A percentile compares a stretch with the other conserved stretches of the same genome.
Conservation (phyloP, 1,139 yeast genomes). For the Chernovozyma sophiae-reginae region DNA sequence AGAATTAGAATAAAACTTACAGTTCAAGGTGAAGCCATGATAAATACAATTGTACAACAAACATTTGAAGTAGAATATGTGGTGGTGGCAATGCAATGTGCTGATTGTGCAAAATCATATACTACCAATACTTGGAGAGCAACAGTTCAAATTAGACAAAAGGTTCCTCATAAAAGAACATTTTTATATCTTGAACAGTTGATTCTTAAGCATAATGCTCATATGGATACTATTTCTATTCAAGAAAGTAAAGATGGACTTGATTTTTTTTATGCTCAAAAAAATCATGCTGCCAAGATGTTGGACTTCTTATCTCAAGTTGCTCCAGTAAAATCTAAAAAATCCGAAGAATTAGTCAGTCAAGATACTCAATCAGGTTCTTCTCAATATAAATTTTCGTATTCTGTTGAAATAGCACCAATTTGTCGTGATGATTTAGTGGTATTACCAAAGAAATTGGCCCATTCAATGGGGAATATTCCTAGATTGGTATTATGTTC, state of each 20-base stretch:
- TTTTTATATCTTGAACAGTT: slow-evolving; percentile 92
- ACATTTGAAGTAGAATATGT: slow-evolving; percentile 92
- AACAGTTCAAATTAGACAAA: slow-evolving; percentile 93
- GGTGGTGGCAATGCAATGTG: slow-evolving; percentile 95
- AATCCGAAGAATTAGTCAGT: slow-evolving; percentile 87
- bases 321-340: slow-evolving; percentile 81
- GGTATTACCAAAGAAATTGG: slow-evolving; percentile 79
- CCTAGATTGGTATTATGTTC: slow-evolving; percentile 82
- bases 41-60: slow-evolving; percentile 90
- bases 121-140: slow-evolving; percentile 98
- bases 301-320: slow-evolving; percentile 83
- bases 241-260: slow-evolving; percentile 92
- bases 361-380: slow-evolving; percentile 91
- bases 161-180: slow-evolving; percentile 94
- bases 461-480: slow-evolving; percentile 81
- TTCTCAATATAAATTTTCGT: slow-evolving; percentile 84
- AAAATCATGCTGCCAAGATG: slow-evolving; percentile 91
- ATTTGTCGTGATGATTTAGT: slow-evolving; percentile 96
- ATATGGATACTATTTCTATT: slow-evolving; percentile 88
- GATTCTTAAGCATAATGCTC: slow-evolving; percentile 90
- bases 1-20: slow-evolving; percentile 87
- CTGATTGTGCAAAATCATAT: slow-evolving; percentile 96
- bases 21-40: slow-evolving; percentile 95
- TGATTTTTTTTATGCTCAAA: slow-evolving; percentile 86
- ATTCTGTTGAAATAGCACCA: slow-evolving; percentile 93